Base-by-base conservation (phyloP, 306 rosid species). In the Quercus alba region DNA sequence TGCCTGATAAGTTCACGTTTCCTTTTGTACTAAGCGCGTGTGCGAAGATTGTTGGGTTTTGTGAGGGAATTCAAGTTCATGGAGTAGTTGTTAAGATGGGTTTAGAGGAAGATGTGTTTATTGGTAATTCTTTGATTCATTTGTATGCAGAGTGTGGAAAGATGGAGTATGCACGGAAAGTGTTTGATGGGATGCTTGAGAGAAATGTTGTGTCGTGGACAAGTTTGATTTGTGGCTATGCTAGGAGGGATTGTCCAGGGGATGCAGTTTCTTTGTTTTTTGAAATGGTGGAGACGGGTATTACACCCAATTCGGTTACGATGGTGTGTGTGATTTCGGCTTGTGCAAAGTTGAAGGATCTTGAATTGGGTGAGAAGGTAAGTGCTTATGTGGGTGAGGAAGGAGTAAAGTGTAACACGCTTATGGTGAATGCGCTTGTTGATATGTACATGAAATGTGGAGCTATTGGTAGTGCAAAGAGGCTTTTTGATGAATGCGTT, bases 201-300 rank as follows among this genome's bases (percentile, higher is more conserved):
- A 90, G 97, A 89, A 93, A 90, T 78, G 97, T 87, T 25, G 92
- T 92, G 87, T 92, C 94, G 17, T 92, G 97, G 98, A 94, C 97
- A 78, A 89, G 92, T 78, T 86, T 94, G 89, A 94, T 90, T 71
- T 90, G 91, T 81, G 97, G 97, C 4, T 90, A 90, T 83, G 86
- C 85, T 54, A 83, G 92, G 77, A 77, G 81, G 74, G 83, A 76
- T 55, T 64, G 51, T 63, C 79, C 87, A 5, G 87, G 84, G 74
- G 92, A 85, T 81, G 96, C 90, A 56, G 89, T 88, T 75, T 84
- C 89, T 76, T 85, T 92, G 76, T 94, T 89, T 83, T 92, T 88
- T 75, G 86, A 87, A 77, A 94, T 94, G 96, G 86, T 92, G 68
- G 87, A 72, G 56, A 79, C 70, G 5, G 91, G 90, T 70, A 71